Evolutionary conservation across 2,329 filamentous ascomycete genomes (phyloP).

Genomic region (Tolypocladium amazonense): DNA sequence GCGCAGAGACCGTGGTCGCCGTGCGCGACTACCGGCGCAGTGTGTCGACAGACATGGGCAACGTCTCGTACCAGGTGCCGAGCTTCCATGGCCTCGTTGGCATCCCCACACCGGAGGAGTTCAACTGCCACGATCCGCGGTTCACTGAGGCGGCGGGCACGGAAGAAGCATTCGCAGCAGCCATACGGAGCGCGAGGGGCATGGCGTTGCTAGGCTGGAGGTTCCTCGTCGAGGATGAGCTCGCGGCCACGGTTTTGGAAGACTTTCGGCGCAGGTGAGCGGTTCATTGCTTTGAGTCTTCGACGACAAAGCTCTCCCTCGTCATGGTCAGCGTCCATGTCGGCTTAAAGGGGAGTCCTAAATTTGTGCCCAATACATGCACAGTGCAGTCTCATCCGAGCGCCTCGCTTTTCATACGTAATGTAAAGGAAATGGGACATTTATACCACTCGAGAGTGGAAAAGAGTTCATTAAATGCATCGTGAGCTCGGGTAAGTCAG

Average conservation of each 20-base stretch:
- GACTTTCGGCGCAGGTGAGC: neutral
- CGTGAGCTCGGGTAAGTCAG: neutral
- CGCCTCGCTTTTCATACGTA: too few species aligned
- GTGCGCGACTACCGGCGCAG: conserved; percentile 18
- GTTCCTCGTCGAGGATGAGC: conserved; percentile 15
- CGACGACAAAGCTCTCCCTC: too few species aligned
- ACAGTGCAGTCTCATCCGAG: too few species aligned
- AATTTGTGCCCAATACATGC: too few species aligned
- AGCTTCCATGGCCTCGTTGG: conserved; percentile 34
- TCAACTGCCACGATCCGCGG: conserved; percentile 15
- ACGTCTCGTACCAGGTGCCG: conserved; percentile 32
- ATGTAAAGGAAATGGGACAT: neutral
- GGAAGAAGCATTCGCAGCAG: conserved; percentile 19
- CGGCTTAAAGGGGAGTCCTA: too few species aligned
- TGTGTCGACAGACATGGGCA: conserved; percentile 35
- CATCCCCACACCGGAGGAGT: conserved; percentile 24
- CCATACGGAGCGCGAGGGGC: conserved; percentile 15
- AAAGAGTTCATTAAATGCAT: neutral
- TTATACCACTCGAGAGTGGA: neutral
- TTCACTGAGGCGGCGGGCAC: conserved; percentile 27
- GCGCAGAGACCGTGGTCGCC: neutral
- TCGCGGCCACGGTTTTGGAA: neutral
- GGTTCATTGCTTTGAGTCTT: neutral
- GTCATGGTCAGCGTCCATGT: too few species aligned
- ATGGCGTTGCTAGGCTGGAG: conserved; percentile 22